These are phyloP conservation scores for Trichoderma breve DNA, from an alignment of 2,329 filamentous ascomycete genomes.

Conservation along the genomic window DNA sequence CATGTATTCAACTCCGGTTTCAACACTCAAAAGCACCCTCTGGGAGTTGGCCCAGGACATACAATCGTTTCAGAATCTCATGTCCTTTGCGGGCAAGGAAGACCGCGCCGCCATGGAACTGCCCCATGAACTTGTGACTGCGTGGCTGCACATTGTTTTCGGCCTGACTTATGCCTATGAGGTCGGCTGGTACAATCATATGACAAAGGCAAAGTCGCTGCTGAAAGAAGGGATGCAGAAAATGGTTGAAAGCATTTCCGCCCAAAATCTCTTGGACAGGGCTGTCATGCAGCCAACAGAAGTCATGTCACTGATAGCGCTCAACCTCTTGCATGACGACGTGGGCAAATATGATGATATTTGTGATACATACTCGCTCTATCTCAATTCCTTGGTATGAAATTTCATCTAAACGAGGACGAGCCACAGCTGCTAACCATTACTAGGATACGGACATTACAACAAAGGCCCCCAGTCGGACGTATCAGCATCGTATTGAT, in stretches of 20 bases:
- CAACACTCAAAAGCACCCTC: slow-evolving; percentile 22
- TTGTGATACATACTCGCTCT: slow-evolving; percentile 42
- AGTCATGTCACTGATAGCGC: slow-evolving; percentile 40
- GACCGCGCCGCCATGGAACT: slow-evolving; percentile 34
- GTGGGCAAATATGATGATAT: slow-evolving; percentile 40
- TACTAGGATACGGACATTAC: slow-evolving; percentile 41
- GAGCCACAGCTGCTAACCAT: slow-evolving; percentile 16
- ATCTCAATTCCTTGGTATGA: slow-evolving; percentile 40
- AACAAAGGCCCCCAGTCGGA: slow-evolving; percentile 40
- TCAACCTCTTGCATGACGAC: slow-evolving; percentile 40
- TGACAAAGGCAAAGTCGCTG: slow-evolving; percentile 32
- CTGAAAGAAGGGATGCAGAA: slow-evolving; percentile 37
- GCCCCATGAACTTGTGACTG: slow-evolving; percentile 38
- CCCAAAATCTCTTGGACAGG: slow-evolving; percentile 34
- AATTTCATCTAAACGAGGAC: too few relatives aligned
- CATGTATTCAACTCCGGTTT: not conserved
- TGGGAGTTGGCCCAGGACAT: slow-evolving; percentile 28
- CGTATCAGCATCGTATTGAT: slow-evolving; percentile 41
- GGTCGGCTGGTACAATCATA: slow-evolving; percentile 32
- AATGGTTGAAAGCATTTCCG: slow-evolving; percentile 36
- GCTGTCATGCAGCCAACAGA: slow-evolving; percentile 44
- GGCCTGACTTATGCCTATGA: slow-evolving; percentile 29
- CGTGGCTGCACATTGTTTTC: slow-evolving; percentile 44
- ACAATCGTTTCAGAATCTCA: slow-evolving; percentile 31
- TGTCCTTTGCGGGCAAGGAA: slow-evolving; percentile 29